Evolutionary conservation across 257 asterid species (phyloP).

Genomic region (Solanum okadae): DNA sequence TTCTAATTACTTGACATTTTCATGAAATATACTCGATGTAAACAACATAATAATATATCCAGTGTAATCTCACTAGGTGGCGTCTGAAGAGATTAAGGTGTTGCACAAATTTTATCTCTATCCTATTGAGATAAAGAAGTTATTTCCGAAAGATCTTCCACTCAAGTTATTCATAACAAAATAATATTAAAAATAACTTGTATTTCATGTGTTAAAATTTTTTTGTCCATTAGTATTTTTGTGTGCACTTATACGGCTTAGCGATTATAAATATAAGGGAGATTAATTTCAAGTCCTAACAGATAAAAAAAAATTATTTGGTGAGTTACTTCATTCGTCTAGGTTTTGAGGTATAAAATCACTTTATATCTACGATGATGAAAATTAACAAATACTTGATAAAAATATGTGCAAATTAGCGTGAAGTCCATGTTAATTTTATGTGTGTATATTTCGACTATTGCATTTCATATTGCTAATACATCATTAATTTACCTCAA

Average conservation of each 20-base stretch:
- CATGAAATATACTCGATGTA: not conserved
- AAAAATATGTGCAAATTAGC: too few relatives aligned
- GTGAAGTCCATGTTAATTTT: not conserved
- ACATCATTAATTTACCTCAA: not conserved
- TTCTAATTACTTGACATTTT: not conserved
- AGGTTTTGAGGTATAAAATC: not conserved
- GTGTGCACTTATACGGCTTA: not conserved
- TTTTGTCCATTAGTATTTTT: too few relatives aligned
- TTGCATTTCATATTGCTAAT: not conserved
- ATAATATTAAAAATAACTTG: too few relatives aligned
- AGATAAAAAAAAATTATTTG: too few relatives aligned
- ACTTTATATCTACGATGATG: accelerated
- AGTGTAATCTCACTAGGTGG: too few relatives aligned
- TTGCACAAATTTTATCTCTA: too few relatives aligned
- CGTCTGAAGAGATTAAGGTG: too few relatives aligned
- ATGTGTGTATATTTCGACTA: not conserved
- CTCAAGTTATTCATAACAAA: not conserved
- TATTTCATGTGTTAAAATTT: too few relatives aligned
- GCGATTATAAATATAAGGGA: not conserved
- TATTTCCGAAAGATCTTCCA: accelerated
- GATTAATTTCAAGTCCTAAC: too few relatives aligned
- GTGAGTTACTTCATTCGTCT: too few relatives aligned
- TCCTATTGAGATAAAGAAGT: too few relatives aligned
- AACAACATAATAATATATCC: not conserved
- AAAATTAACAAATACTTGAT: not conserved